A percentile compares a stretch with the other conserved stretches of the same genome.
Conservation (phyloP, 768 basidiomycete species). For the Coprinopsis marcescibilis region DNA sequence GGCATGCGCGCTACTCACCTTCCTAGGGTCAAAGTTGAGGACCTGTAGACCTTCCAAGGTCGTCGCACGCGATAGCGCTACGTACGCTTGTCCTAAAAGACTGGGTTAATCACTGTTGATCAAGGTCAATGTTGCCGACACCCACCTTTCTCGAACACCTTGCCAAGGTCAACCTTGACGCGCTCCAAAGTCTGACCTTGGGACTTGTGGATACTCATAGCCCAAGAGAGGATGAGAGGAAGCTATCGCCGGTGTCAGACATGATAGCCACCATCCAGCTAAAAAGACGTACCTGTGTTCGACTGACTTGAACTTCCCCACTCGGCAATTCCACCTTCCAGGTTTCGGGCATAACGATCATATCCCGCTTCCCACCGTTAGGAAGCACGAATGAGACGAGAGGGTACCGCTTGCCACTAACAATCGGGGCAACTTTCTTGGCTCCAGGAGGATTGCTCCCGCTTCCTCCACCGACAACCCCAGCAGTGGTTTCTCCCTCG, state of each 20-base stretch:
- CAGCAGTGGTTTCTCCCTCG: constrained; percentile 21
- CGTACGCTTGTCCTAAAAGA: constrained; percentile 76
- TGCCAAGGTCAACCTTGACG: constrained; percentile 89
- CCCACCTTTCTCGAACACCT: constrained; percentile 88
- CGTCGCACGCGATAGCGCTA: constrained; percentile 86
- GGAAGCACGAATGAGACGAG: constrained; percentile 74
- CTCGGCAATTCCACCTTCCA: constrained; percentile 89
- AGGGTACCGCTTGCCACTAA: constrained; percentile 39
- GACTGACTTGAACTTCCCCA: constrained; percentile 75
- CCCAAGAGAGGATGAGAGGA: constrained; percentile 89
- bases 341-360: constrained; percentile 60
- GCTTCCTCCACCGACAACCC: constrained; percentile 19
- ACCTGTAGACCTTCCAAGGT: constrained; percentile 82
- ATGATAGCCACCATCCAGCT: background rate
- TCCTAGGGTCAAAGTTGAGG: constrained; percentile 66
- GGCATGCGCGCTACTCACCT: constrained; percentile 38
- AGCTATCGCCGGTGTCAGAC: constrained; percentile 40
- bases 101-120: constrained; percentile 4
- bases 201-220: constrained; percentile 97
- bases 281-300: constrained; percentile 60
- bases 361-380: constrained; percentile 45
- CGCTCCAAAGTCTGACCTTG: constrained; percentile 96
- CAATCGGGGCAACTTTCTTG: constrained; percentile 19
- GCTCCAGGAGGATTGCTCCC: constrained; percentile 15
- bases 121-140: background rate